Evolutionary conservation across 148 eudicot genomes (phyloP).

Genomic region (Arbutus unedo): DNA sequence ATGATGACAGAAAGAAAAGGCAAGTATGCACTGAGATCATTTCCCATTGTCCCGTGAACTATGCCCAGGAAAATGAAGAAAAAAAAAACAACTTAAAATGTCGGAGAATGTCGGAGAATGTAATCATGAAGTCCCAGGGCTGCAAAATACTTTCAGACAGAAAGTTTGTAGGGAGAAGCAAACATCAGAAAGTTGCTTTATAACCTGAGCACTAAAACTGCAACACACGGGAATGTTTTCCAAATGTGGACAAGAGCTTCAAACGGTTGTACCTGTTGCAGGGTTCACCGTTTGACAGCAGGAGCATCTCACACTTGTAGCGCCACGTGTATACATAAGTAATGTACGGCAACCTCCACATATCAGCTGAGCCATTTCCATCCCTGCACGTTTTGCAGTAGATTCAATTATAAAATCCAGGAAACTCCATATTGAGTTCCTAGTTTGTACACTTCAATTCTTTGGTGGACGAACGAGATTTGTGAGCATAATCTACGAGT

Average conservation of each 20-base stretch:
- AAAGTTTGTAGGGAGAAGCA: neutral
- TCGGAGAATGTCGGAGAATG: neutral
- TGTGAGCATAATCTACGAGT: neutral
- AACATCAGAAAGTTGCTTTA: neutral
- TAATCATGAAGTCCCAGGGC: neutral
- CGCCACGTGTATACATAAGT: conserved; percentile 75
- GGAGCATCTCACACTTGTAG: conserved; percentile 76
- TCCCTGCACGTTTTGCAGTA: conserved; percentile 31
- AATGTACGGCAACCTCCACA: conserved; percentile 76
- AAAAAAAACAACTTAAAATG: neutral
- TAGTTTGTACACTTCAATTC: neutral
- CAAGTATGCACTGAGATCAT: neutral
- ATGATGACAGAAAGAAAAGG: neutral
- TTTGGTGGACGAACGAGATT: neutral
- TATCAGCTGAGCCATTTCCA: conserved; percentile 65
- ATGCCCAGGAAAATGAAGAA: no score
- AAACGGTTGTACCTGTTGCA: conserved; percentile 25
- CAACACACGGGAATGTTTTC: neutral
- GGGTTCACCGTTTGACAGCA: conserved; percentile 73
- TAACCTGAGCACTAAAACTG: neutral
- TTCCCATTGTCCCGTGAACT: conserved; percentile 7
- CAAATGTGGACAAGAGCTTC: neutral
- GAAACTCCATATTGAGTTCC: neutral
- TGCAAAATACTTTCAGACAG: neutral
- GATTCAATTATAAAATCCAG: conserved; percentile 4